phyloP scores from a whole-genome alignment of 208 protist species.

The Plasmodiophora brassicae region DNA sequence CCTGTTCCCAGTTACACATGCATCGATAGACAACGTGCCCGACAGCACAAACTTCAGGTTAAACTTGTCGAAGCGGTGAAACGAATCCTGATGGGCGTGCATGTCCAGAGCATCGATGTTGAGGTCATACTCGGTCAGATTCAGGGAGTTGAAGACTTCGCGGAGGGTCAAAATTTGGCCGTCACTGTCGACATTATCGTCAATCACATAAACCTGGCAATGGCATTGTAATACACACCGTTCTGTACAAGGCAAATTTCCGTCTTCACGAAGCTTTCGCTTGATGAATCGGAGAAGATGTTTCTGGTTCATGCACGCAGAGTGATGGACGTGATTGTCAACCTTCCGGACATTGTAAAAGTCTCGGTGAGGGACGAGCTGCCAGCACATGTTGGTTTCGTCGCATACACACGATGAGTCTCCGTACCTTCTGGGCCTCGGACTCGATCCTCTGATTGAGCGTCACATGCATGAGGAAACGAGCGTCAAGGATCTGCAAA shows the following conservation, averaged over 20 bases:
- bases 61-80: constrained; percentile 97
- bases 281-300: constrained; percentile 61
- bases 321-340: constrained; percentile 58
- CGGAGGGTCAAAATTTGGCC: constrained; percentile 46
- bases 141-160: constrained; percentile 43
- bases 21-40: constrained; percentile 79
- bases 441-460: constrained; percentile 41
- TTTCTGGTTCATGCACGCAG: constrained; percentile 54
- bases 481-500: constrained; percentile 45
- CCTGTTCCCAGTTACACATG: constrained; percentile 75
- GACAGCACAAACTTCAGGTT: constrained; percentile 77
- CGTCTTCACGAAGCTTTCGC: constrained; percentile 41
- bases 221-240: neutral
- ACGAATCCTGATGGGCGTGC: constrained; percentile 45
- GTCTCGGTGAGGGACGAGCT: constrained; percentile 56
- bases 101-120: constrained; percentile 56
- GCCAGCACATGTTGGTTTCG: neutral
- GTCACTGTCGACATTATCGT: constrained; percentile 43
- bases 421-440: constrained; percentile 30
- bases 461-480: constrained; percentile 39
- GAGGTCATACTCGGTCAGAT: constrained; percentile 48
- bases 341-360: constrained; percentile 64
- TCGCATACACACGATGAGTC: neutral
- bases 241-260: neutral
- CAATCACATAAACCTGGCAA: too few relatives aligned